Evolutionary conservation across 345 rosid species (phyloP).

Genomic region (Salix caprea): DNA sequence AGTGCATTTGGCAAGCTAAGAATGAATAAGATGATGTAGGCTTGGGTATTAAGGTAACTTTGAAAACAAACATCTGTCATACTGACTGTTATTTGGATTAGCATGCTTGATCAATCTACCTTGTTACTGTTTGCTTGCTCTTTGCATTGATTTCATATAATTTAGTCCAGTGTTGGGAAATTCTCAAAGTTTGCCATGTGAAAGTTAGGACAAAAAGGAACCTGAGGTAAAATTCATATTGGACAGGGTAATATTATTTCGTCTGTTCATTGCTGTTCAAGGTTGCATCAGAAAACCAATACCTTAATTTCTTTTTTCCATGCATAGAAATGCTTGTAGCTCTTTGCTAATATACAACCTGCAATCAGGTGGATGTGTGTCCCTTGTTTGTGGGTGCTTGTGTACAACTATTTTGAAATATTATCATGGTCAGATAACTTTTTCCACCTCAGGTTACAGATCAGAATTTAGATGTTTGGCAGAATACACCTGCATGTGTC

Average conservation of each 20-base stretch:
- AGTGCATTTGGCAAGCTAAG: not conserved
- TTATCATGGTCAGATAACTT: slow-evolving; percentile 9
- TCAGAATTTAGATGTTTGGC: slow-evolving; percentile 88
- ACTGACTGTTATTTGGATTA: not conserved
- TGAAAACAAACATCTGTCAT: not conserved
- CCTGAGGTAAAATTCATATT: not conserved
- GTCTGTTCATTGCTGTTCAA: too few relatives aligned
- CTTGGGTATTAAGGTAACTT: not conserved
- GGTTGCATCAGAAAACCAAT: too few relatives aligned
- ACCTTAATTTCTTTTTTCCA: too few relatives aligned
- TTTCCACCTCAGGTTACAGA: slow-evolving; percentile 70
- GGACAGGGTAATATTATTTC: not conserved
- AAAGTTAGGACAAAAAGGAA: not conserved
- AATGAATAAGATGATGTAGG: not conserved
- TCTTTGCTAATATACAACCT: not conserved
- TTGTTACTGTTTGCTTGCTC: not conserved
- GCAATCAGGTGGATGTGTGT: slow-evolving; percentile 5
- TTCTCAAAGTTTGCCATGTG: not conserved
- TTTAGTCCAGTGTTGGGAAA: not conserved
- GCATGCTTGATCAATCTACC: not conserved
- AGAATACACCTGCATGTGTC: slow-evolving; percentile 74
- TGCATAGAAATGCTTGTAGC: too few relatives aligned
- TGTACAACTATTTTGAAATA: not conserved
- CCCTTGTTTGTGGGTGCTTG: not conserved
- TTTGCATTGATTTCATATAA: not conserved